These are phyloP conservation scores for Leishmania tarentolae DNA, from an alignment of 208 protist genomes.

Conservation along the genomic window DNA sequence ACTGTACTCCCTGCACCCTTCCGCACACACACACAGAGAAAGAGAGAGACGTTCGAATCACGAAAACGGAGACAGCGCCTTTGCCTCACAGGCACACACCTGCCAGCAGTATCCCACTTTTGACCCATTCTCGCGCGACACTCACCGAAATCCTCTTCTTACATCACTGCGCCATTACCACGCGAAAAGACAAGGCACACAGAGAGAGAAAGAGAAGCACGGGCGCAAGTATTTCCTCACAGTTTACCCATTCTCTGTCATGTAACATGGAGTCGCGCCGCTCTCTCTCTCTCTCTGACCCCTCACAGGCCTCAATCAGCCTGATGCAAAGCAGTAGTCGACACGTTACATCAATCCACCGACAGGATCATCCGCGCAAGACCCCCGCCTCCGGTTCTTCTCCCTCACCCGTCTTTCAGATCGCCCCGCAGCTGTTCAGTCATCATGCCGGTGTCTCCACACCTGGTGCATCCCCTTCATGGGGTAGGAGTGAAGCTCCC, in stretches of 20 bases:
- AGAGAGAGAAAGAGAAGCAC: neutral
- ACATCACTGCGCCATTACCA: neutral
- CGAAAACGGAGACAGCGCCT: neutral
- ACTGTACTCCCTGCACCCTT: neutral
- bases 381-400: neutral
- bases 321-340: neutral
- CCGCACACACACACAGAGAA: neutral
- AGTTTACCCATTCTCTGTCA: neutral
- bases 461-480: neutral
- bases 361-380: neutral
- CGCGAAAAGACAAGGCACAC: neutral
- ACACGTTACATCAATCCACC: neutral
- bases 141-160: neutral
- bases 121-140: neutral
- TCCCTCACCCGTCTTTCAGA: neutral
- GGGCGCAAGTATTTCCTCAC: neutral
- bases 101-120: neutral
- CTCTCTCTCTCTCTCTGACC: neutral
- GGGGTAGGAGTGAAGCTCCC: neutral
- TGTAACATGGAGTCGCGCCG: neutral
- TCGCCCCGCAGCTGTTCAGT: neutral
- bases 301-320: neutral
- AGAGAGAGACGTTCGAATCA: neutral
- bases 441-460: neutral
- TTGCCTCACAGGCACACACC: neutral